These are phyloP conservation scores for Botrytis pseudocinerea DNA, from an alignment of 2,329 filamentous ascomycete species.

Conservation along the genomic window DNA sequence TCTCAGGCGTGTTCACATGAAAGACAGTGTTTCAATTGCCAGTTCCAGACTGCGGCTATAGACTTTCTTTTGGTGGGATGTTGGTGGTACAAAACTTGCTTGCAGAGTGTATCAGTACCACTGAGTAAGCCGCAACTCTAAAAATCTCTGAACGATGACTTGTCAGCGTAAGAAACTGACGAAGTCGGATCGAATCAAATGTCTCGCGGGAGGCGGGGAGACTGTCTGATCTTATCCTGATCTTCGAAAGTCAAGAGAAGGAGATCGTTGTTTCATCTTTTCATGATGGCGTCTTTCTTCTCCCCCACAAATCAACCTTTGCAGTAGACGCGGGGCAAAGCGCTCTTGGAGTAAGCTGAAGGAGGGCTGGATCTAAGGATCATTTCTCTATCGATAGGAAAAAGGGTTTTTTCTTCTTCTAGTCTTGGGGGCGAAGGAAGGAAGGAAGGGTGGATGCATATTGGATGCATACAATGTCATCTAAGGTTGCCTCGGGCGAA, in stretches of 20 bases:
- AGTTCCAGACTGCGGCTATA: background rate
- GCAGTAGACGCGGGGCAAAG: slow-evolving; percentile 24
- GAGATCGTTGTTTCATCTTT: slow-evolving; percentile 20
- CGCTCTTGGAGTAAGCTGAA: slow-evolving; percentile 17
- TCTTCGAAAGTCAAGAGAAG: background rate
- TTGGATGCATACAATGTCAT: slow-evolving; percentile 17
- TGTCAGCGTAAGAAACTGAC: slow-evolving; percentile 9
- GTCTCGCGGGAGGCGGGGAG: slow-evolving; percentile 14
- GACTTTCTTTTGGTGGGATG: slow-evolving; percentile 13
- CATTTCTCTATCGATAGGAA: slow-evolving; percentile 21
- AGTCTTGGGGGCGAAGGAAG: slow-evolving; percentile 13
- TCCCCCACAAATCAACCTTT: slow-evolving; percentile 21
- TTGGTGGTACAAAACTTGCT: background rate
- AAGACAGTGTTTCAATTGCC: slow-evolving; percentile 8
- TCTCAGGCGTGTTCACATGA: background rate
- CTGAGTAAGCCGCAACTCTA: slow-evolving; percentile 8
- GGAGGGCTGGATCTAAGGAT: slow-evolving; percentile 21
- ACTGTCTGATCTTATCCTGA: slow-evolving; percentile 10
- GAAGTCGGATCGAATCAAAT: background rate
- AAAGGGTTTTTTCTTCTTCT: background rate
- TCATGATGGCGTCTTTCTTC: slow-evolving; percentile 7
- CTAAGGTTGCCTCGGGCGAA: slow-evolving; percentile 18
- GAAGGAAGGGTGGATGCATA: slow-evolving; percentile 18
- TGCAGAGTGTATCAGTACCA: slow-evolving; percentile 1
- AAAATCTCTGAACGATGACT: slow-evolving; percentile 4